Conservation (phyloP, 768 basidiomycete species). For the Suillus placidus region DNA sequence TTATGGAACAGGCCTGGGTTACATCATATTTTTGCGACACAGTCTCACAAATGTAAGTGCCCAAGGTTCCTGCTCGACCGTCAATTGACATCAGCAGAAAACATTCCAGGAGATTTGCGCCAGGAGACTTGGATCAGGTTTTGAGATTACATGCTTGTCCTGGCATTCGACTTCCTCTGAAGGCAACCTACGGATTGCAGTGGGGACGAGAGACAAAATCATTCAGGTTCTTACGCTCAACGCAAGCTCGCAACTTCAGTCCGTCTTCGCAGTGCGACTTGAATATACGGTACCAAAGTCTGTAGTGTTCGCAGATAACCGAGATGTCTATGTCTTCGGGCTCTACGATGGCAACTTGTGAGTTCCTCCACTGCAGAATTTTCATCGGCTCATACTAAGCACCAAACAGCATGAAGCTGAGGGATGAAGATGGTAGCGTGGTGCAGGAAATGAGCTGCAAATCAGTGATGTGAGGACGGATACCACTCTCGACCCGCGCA, state of each 20-base stretch:
- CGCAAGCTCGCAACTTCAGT: slow-evolving; percentile 4
- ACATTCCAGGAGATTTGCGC: slow-evolving; percentile 17
- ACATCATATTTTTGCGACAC: slow-evolving; percentile 9
- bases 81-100: slow-evolving; percentile 4
- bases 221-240: slow-evolving; percentile 14
- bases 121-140: slow-evolving; percentile 11
- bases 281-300: slow-evolving; percentile 9
- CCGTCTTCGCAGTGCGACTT: slow-evolving; percentile 12
- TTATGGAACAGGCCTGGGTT: slow-evolving; percentile 13
- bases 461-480: slow-evolving; percentile 14
- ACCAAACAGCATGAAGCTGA: slow-evolving; percentile 13
- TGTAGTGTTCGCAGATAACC: slow-evolving; percentile 2
- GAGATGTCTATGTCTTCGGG: slow-evolving; percentile 9
- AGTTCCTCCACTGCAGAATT: slow-evolving; percentile 4
- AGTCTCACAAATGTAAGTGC: slow-evolving; percentile 16
- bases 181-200: not conserved
- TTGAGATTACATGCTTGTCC: slow-evolving; percentile 16
- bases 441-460: slow-evolving; percentile 8
- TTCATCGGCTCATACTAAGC: not conserved
- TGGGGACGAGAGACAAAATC: slow-evolving; percentile 8
- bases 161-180: slow-evolving; percentile 8
- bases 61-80: not conserved
- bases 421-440: slow-evolving; percentile 1
- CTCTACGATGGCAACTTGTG: slow-evolving; percentile 17
- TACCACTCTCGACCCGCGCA: not conserved